These are phyloP conservation scores for Pythium rhizo-oryzae DNA, from an alignment of 352 stramenopile genomes.

Conservation along the genomic window DNA sequence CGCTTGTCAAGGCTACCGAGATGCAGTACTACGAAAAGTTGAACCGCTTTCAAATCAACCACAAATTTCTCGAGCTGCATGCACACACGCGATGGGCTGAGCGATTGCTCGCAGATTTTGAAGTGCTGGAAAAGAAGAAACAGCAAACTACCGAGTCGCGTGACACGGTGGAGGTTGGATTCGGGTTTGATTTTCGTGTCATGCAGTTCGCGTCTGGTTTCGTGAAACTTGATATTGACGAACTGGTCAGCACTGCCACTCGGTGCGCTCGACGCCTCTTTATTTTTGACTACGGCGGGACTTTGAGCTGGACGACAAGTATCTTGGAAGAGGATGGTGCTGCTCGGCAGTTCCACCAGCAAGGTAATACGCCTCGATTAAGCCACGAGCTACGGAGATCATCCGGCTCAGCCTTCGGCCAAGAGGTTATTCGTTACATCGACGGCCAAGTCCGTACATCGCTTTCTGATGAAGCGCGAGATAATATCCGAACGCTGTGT, in stretches of 20 bases:
- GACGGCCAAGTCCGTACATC: constrained; percentile 75
- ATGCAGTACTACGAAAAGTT: constrained; percentile 84
- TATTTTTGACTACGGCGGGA: constrained; percentile 98
- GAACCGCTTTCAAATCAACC: constrained; percentile 75
- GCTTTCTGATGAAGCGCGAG: constrained; percentile 52
- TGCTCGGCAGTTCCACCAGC: constrained; percentile 31
- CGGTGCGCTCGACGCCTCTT: constrained; percentile 82
- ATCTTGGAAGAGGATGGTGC: constrained; percentile 64
- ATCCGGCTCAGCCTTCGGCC: constrained; percentile 16
- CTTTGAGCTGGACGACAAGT: constrained; percentile 82
- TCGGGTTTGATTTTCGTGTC: constrained; percentile 96
- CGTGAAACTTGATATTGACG: constrained; percentile 88
- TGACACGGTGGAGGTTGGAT: constrained; percentile 90
- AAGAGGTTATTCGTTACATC: constrained; percentile 54
- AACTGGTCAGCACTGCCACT: constrained; percentile 84
- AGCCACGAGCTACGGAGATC: not conserved
- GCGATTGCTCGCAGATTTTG: constrained; percentile 95
- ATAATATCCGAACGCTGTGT: constrained; percentile 60
- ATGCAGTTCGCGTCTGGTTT: constrained; percentile 96
- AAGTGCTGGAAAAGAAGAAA: constrained; percentile 64
- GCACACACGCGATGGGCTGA: constrained; percentile 93
- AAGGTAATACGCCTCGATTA: constrained; percentile 2
- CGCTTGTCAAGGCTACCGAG: constrained; percentile 60
- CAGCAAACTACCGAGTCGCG: constrained; percentile 32
- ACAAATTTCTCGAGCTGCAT: constrained; percentile 83